Evolutionary conservation across 2,329 filamentous ascomycete species (phyloP).

Genomic region (Lecanosticta acicola): DNA sequence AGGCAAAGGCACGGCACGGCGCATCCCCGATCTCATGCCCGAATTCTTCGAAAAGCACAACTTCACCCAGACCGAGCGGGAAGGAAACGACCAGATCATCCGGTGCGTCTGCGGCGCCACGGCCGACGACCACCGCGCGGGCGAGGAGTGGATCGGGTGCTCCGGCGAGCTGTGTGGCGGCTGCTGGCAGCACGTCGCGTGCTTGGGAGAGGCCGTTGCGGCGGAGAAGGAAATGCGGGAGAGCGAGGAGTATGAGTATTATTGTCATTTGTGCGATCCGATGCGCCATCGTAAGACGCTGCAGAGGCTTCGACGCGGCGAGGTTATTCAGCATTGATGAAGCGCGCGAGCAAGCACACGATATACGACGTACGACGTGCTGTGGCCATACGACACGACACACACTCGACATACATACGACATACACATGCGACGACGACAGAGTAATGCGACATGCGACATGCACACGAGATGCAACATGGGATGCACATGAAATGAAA

Average conservation of each 20-base stretch:
- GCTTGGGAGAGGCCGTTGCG: conserved; percentile 19
- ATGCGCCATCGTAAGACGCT: conserved; percentile 5
- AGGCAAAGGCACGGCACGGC: conserved; percentile 1
- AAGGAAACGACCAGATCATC: conserved; percentile 14
- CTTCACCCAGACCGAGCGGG: conserved; percentile 15
- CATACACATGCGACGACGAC: too few relatives aligned
- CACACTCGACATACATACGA: too few relatives aligned
- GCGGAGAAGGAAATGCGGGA: conserved; percentile 3
- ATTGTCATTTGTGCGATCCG: conserved; percentile 26
- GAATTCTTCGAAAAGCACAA: conserved; percentile 25
- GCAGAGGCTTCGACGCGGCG: not conserved
- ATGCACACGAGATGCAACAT: too few relatives aligned
- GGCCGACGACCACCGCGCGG: conserved; percentile 13
- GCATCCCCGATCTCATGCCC: conserved; percentile 20
- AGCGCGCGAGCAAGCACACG: too few relatives aligned
- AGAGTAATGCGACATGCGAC: too few relatives aligned
- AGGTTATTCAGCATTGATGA: not conserved
- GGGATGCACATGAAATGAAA: too few relatives aligned
- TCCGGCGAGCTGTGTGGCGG: conserved; percentile 19
- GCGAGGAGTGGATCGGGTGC: conserved; percentile 21
- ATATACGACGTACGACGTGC: too few relatives aligned
- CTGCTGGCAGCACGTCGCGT: conserved; percentile 27
- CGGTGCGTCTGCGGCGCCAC: conserved; percentile 27
- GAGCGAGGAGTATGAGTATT: conserved; percentile 18
- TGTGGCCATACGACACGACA: too few relatives aligned